These are phyloP conservation scores for Arxiozyma slooffiae DNA, from an alignment of 1,139 yeast genomes.

Conservation along the genomic window DNA sequence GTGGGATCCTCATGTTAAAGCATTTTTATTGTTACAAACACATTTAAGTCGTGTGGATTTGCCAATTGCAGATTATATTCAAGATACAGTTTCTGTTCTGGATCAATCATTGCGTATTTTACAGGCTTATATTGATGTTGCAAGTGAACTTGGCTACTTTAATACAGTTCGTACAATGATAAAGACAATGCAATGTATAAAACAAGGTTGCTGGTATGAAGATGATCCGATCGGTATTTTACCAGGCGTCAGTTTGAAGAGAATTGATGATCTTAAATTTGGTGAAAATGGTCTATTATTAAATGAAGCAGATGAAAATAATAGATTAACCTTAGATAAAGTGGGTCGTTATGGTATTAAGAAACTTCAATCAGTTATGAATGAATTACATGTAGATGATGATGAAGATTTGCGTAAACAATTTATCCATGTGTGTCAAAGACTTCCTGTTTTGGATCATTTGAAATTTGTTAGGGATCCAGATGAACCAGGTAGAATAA, in stretches of 20 bases:
- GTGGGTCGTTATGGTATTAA: slow-evolving; percentile 27
- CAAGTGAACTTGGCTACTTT: slow-evolving; percentile 73
- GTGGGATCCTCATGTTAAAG: slow-evolving; percentile 95
- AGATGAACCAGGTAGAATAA: slow-evolving; percentile 30
- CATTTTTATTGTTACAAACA: slow-evolving; percentile 78
- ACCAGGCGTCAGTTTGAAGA: slow-evolving; percentile 53
- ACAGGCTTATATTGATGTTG: slow-evolving; percentile 85
- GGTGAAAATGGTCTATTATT: slow-evolving; percentile 24
- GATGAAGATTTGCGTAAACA: slow-evolving; percentile 26
- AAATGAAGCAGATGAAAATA: slow-evolving; percentile 4
- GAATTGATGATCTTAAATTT: slow-evolving; percentile 24
- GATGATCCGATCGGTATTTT: slow-evolving; percentile 58
- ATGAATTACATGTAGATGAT: slow-evolving; percentile 8
- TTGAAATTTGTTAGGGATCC: slow-evolving; percentile 29
- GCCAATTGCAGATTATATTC: slow-evolving; percentile 91
- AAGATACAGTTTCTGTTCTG: slow-evolving; percentile 84
- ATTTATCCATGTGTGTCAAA: slow-evolving; percentile 38
- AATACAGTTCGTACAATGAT: slow-evolving; percentile 52
- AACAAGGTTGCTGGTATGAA: slow-evolving; percentile 83
- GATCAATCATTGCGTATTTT: slow-evolving; percentile 91
- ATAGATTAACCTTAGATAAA: slow-evolving; percentile 21
- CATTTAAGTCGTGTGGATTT: slow-evolving; percentile 72
- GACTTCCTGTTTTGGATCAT: slow-evolving; percentile 37
- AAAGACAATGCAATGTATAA: slow-evolving; percentile 72
- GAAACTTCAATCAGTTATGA: slow-evolving; percentile 11